Conservation (phyloP, 2,329 filamentous ascomycete species). For the Fusarium mangiferae region DNA sequence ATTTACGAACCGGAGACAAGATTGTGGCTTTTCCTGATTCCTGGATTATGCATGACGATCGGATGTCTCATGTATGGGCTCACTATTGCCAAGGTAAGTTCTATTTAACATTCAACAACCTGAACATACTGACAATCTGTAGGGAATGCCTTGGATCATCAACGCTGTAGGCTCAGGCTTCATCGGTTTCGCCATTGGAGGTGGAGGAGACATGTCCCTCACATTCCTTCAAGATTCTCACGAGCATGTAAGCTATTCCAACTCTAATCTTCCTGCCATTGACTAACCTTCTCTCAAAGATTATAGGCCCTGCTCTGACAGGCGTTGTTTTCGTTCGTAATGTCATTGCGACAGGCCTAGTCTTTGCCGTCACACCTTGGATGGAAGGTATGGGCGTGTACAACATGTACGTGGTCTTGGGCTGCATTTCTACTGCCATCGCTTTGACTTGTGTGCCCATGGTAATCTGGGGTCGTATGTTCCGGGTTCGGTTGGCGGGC, state of each 20-base stretch:
- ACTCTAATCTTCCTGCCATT: fast-evolving
- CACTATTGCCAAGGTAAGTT: constrained; percentile 22
- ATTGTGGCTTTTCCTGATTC: constrained; percentile 28
- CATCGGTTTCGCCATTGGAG: constrained; percentile 33
- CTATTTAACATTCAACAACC: fast-evolving
- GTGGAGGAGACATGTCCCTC: constrained; percentile 28
- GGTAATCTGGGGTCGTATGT: constrained; percentile 27
- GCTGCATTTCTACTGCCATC: constrained; percentile 13
- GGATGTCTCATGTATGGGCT: constrained; percentile 35
- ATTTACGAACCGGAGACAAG: constrained; percentile 36
- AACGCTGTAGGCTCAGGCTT: constrained; percentile 31
- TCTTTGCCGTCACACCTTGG: constrained; percentile 29
- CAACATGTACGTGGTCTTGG: constrained; percentile 28
- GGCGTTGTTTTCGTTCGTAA: constrained; percentile 32
- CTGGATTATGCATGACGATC: constrained; percentile 22
- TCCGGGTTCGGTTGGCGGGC: constrained; percentile 12
- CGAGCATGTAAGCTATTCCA: constrained; percentile 3
- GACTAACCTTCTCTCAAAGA: not conserved
- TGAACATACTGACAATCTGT: fast-evolving
- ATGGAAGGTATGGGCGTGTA: constrained; percentile 28
- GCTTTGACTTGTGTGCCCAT: constrained; percentile 25
- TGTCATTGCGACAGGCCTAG: constrained; percentile 18
- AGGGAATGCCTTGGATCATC: constrained; percentile 37
- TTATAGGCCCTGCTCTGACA: constrained; percentile 27
- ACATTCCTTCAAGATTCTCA: constrained; percentile 36